Base-by-base conservation (phyloP, 805 yeast genomes). In the Lipomyces lipofer region DNA sequence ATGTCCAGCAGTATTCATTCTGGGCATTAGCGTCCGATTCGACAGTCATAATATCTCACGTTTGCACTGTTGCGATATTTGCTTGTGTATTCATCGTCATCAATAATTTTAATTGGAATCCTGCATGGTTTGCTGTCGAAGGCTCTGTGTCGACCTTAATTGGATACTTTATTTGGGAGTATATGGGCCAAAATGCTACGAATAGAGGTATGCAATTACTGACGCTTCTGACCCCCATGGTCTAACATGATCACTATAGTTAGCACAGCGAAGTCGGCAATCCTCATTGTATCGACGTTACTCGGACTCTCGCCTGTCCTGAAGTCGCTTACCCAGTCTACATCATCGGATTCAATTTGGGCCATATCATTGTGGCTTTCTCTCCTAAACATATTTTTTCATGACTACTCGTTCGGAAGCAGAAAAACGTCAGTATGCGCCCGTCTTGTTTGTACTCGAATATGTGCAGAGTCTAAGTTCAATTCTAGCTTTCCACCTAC, bases 281-380 rank as follows among this genome's bases (percentile, higher is more conserved):
- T 81, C 2, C 71, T 94, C 25, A 84, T 91, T 10, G 76, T 84
- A 1, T 79, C 91, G 54, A 79, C 87, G 2, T 73, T 91, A 38
- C 73, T 89, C 39, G 83, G 94, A 0, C 74, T 92, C 40, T 86
- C 97, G 0, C 99, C 99, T 0, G 92, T 94, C 1, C 77, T 94
- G 47, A 86, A 88, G 63, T 89, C 97, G 0, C 75, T 94, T 40
- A 89, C 97, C 0, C 82, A 83, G 64, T 86, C 96, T 0, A 89
- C 97, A 0, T 82, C 97, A 0, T 85, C 94, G 0, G 98, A 94
- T 72, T 88, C 97, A 13, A 89, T 94, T 56, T 92, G 98, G 97
- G 90, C 96, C 0, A 70, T 94, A 3, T 81, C 95, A 6, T 82
- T 85, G 44, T 85, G 96, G 83, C 73, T 94, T 13, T 83, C 87